Percentiles rank a stretch among this genome's conserved stretches.
Conservation (phyloP, 495 filamentous ascomycete species). For the Tuber melanosporum region DNA sequence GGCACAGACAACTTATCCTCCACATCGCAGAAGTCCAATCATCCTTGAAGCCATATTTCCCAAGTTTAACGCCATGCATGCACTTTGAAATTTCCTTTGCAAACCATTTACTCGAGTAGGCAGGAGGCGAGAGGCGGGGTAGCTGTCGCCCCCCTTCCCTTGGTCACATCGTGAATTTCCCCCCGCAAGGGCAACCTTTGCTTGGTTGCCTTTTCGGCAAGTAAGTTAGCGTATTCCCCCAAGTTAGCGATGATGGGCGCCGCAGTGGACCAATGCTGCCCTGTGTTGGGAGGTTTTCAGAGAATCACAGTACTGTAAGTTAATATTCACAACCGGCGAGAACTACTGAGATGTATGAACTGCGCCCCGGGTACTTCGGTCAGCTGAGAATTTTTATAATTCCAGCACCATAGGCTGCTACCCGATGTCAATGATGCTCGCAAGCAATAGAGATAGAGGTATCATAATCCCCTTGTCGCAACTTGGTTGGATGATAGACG, state of each 20-base stretch:
- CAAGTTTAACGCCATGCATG: not conserved
- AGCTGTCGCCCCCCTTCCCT: not conserved
- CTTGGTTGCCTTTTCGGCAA: not conserved
- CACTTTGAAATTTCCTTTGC: not conserved
- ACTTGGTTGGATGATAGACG: not conserved
- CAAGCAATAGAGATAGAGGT: not conserved
- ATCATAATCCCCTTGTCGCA: not conserved
- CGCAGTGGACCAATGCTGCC: not conserved
- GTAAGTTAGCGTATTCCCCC: not conserved
- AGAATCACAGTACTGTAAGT: not conserved
- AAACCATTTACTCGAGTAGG: not conserved
- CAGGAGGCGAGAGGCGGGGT: not conserved
- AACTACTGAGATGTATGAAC: not conserved
- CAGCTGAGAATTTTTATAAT: not conserved
- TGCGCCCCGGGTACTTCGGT: not conserved
- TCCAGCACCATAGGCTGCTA: not conserved
- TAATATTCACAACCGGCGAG: not conserved
- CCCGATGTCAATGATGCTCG: not conserved
- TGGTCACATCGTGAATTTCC: not conserved
- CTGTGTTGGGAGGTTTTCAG: not conserved
- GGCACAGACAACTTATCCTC: not conserved
- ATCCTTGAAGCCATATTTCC: not conserved
- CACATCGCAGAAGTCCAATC: not conserved
- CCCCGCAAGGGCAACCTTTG: not conserved
- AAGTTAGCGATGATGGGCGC: too few species aligned